A percentile compares a stretch with the other conserved stretches of the same genome.
These are phyloP conservation scores for Prunus mume DNA, from an alignment of 306 rosid species.

Conservation along the genomic window DNA sequence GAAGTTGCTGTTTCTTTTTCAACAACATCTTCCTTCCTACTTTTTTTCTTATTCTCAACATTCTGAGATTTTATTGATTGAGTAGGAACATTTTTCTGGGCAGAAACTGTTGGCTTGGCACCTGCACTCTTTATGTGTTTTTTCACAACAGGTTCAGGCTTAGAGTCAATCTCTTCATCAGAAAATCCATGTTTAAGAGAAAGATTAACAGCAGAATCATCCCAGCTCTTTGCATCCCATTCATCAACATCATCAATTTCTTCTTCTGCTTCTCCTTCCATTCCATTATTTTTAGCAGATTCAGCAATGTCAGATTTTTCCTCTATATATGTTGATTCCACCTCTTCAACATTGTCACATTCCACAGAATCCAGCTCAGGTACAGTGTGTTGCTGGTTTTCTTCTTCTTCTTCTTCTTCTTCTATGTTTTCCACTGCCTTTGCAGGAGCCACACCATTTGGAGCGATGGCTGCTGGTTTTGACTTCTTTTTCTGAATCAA, in stretches of 20 bases:
- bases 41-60: constrained; percentile 38
- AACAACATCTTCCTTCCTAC: constrained; percentile 27
- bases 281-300: constrained; percentile 48
- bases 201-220: constrained; percentile 65
- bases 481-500: constrained; percentile 70
- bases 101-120: constrained; percentile 35
- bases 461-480: constrained; percentile 44
- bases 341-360: constrained; percentile 59
- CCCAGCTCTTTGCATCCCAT: constrained; percentile 98
- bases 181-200: constrained; percentile 65
- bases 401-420: constrained; percentile 23
- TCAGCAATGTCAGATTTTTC: constrained; percentile 56
- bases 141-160: constrained; percentile 43
- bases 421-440: constrained; percentile 52
- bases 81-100: constrained; percentile 36
- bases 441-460: constrained; percentile 49
- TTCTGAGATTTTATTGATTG: constrained; percentile 34
- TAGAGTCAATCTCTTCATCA: constrained; percentile 86
- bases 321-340: constrained; percentile 38
- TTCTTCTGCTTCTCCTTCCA: constrained; percentile 34
- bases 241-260: constrained; percentile 66
- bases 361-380: constrained; percentile 39
- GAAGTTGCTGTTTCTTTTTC: constrained; percentile 30
- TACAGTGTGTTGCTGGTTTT: constrained; percentile 38
- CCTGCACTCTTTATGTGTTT: constrained; percentile 43